Percentiles rank a stretch among this genome's conserved stretches.
Conservation (phyloP, 1,139 yeast genomes). For the Geotrichum australiense region DNA sequence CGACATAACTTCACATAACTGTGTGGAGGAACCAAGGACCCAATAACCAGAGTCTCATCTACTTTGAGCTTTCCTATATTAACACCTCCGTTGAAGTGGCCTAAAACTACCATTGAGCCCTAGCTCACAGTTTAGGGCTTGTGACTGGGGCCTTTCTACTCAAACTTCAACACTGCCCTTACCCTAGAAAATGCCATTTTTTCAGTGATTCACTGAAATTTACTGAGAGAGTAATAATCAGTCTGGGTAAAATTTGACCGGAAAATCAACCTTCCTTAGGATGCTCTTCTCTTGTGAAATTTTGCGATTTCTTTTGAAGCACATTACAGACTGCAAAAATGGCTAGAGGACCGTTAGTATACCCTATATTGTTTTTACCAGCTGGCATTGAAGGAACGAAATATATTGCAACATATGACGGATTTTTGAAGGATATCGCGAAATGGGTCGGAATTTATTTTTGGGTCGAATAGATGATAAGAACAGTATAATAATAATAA, state of each 20-base stretch:
- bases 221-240: slow-evolving; percentile 6
- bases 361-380: neutral
- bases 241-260: slow-evolving; percentile 10
- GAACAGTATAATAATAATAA: no score
- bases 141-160: slow-evolving; percentile 5
- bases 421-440: neutral
- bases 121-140: neutral
- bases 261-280: slow-evolving; percentile 5
- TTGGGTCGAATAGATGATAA: neutral
- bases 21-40: neutral
- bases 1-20: no score
- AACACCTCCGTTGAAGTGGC: neutral
- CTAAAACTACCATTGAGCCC: neutral
- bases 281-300: slow-evolving; percentile 4
- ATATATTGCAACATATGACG: neutral
- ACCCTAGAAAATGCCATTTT: neutral
- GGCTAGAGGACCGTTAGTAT: slow-evolving; percentile 94
- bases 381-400: neutral
- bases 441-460: neutral
- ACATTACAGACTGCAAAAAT: slow-evolving; percentile 40
- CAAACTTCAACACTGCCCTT: neutral
- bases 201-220: neutral
- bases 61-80: neutral
- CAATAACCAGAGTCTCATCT: neutral
- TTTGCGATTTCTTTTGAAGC: slow-evolving; percentile 8